Evolutionary conservation across 106 monocot genomes (phyloP).

Genomic region (Dendrobium officinale): DNA sequence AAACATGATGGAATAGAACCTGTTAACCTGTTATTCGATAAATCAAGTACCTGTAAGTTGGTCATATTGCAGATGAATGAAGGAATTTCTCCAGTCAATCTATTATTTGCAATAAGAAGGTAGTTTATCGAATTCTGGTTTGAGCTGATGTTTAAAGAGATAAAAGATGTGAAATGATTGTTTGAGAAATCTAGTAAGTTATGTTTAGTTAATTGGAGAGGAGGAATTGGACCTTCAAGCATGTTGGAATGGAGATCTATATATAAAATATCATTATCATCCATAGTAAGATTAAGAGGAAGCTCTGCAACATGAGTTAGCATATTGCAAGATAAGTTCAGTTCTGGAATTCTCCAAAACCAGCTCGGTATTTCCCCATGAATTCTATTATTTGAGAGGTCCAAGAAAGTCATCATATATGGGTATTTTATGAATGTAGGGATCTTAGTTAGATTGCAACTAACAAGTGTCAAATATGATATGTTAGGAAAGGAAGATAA

Average conservation of each 20-base stretch:
- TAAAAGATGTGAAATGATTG: no score
- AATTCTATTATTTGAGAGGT: conserved; percentile 59
- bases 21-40: neutral
- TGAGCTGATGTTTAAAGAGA: no score
- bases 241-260: conserved; percentile 49
- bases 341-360: conserved; percentile 33
- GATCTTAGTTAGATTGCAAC: conserved; percentile 38
- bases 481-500: conserved; percentile 10
- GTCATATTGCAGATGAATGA: conserved; percentile 35
- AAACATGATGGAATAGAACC: conserved; percentile 45
- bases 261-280: neutral
- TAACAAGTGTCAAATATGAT: conserved; percentile 9
- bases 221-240: conserved; percentile 35
- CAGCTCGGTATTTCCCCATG: conserved; percentile 50
- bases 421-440: conserved; percentile 37
- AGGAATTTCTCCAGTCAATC: conserved; percentile 17
- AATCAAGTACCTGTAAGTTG: no score
- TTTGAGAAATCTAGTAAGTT: conserved; percentile 1
- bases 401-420: conserved; percentile 12
- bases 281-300: neutral
- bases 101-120: no score
- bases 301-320: conserved; percentile 34
- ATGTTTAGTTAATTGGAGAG: conserved; percentile 5
- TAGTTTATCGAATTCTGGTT: no score
- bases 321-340: conserved; percentile 54